Conservation (phyloP, 2,329 filamentous ascomycete genomes). For the Ploettnerulaceae sp. region DNA sequence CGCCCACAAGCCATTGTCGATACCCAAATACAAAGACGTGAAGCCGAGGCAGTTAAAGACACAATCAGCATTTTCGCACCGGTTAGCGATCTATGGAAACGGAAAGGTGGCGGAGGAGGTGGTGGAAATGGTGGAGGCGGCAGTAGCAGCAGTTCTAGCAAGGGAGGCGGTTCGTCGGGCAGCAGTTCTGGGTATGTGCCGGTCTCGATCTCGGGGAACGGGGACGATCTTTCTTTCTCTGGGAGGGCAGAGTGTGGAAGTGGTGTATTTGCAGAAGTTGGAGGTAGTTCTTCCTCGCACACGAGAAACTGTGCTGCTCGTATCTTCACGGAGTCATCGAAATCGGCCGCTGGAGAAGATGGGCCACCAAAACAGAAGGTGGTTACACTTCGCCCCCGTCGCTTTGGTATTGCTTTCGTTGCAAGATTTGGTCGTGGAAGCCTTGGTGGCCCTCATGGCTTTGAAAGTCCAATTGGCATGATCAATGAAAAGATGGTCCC, state of each 20-base stretch:
- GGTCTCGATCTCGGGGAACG: slow-evolving; percentile 14
- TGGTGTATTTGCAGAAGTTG: slow-evolving; percentile 4
- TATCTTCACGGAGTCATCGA: neutral
- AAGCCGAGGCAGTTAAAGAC: slow-evolving; percentile 16
- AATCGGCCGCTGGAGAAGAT: slow-evolving; percentile 2
- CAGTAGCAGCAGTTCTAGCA: slow-evolving; percentile 11
- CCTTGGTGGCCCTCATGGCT: neutral
- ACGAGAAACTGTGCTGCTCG: neutral
- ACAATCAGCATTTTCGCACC: slow-evolving; percentile 11
- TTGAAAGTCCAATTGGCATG: neutral
- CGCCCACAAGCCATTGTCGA: slow-evolving; percentile 22
- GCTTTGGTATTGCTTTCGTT: too few relatives aligned
- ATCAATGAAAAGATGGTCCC: neutral
- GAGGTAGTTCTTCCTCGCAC: slow-evolving; percentile 19
- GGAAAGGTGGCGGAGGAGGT: slow-evolving; percentile 55
- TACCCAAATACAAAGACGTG: slow-evolving; percentile 19
- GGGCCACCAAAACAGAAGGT: neutral
- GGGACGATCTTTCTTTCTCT: neutral
- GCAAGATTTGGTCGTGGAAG: neutral
- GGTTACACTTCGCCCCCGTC: slow-evolving; percentile 1
- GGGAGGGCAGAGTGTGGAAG: neutral
- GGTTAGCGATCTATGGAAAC: slow-evolving; percentile 48
- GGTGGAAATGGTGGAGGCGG: slow-evolving; percentile 41
- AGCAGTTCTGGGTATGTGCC: slow-evolving; percentile 27
- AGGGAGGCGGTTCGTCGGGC: slow-evolving; percentile 15